phyloP scores from a whole-genome alignment of 345 rosid genomes.

The Aquilaria sinensis region DNA sequence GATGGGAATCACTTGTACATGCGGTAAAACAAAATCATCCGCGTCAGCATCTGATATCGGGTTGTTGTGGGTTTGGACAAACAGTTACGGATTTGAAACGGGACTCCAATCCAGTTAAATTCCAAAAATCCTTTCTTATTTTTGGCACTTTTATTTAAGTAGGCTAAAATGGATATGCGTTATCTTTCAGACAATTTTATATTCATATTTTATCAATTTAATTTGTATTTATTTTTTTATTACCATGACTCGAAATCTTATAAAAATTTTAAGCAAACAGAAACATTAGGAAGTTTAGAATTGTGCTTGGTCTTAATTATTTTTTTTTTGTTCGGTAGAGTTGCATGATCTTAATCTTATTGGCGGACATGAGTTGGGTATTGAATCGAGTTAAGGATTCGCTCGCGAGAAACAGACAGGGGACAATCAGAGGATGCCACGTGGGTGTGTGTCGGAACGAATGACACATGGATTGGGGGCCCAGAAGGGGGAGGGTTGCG shows the following conservation, averaged over 20 bases:
- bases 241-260: too few relatives aligned
- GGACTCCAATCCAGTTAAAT: constrained; percentile 2
- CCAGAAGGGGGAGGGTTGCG: neutral
- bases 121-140: too few relatives aligned
- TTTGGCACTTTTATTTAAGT: too few relatives aligned
- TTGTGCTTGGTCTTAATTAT: too few relatives aligned
- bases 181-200: too few relatives aligned
- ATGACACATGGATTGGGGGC: constrained; percentile 9
- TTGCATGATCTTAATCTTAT: neutral
- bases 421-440: constrained; percentile 5
- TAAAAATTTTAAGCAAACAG: too few relatives aligned
- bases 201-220: neutral
- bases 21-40: neutral
- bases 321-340: too few relatives aligned
- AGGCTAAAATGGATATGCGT: too few relatives aligned
- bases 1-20: too few relatives aligned
- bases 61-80: neutral
- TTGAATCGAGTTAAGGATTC: constrained; percentile 1
- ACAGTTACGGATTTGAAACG: constrained; percentile 10
- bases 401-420: neutral
- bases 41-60: neutral
- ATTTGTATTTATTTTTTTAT: neutral
- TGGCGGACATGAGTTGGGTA: constrained; percentile 13
- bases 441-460: neutral
- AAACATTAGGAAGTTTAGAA: too few relatives aligned